Base-by-base conservation (phyloP, 306 rosid species). In the Argentina anserina region DNA sequence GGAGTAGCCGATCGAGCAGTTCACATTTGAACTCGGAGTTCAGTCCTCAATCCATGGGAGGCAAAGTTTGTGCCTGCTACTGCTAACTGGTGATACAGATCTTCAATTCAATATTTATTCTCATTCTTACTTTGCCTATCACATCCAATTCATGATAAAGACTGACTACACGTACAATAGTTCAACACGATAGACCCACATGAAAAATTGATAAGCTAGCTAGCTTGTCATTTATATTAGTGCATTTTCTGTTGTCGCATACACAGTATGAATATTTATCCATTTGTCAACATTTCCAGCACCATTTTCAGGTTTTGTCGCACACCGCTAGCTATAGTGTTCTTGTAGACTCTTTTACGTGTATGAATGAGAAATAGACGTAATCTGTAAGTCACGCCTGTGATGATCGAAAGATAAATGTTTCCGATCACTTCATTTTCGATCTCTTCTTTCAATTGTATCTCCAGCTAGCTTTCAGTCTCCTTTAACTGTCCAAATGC, bases 221-320 rank as follows among this genome's bases (percentile, higher is more conserved):
- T 33, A n/a, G n/a, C 17, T 62, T 33, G 67, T 3, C 67, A 36
- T 62, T 18, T 63, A 3, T 2, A 62, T 9, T 20, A 20, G 45
- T 34, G 28, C 25, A 3, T 34, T 18, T 43, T 2, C 9, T 5
- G 39, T 63, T 63, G 45, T 63, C 67, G 8, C 15, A 36, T 63
- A n/a, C 11, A 36, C 23, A 9, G 46, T 37, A 37, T 63, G 20
- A 12, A 65, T 18, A 14, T 29, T 39, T 10, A 47, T 46, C 39
- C 10, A 4, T 26, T 45, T 67, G 71, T 67, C 72, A 45, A 67
- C 4, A 45, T 45, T 67, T 18, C 36, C 72, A 45, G 25, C 72
- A 45, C 40, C 72, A 28, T 0, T 29, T 28, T 43, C 14, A 0
- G 37, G 0, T 15, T 59, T 59, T 14, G 39, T 28, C 3, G 37